phyloP scores from a whole-genome alignment of 257 asterid genomes.

The Solanum pennellii region DNA sequence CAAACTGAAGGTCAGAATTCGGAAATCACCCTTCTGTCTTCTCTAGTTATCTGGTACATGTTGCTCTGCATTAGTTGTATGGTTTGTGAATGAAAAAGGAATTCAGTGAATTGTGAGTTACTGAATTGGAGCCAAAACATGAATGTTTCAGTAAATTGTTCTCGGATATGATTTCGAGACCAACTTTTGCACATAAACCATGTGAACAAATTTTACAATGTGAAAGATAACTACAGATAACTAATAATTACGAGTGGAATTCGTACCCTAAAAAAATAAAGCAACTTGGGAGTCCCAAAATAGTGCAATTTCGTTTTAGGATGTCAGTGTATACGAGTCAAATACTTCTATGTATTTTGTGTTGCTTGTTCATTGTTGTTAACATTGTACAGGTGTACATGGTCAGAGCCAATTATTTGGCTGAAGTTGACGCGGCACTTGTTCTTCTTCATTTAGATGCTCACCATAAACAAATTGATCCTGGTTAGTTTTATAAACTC shows the following conservation, averaged over 20 bases:
- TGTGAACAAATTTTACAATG: background rate
- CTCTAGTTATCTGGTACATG: background rate
- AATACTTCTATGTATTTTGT: background rate
- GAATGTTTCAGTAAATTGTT: background rate
- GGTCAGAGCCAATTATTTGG: slow-evolving; percentile 24
- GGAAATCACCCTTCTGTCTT: background rate
- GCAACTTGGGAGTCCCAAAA: background rate
- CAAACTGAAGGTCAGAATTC: slow-evolving; percentile 10
- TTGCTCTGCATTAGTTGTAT: background rate
- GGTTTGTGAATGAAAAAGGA: background rate
- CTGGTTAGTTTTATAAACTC: background rate
- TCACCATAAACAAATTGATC: background rate
- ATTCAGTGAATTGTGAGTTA: background rate
- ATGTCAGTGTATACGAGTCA: background rate
- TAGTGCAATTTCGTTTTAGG: background rate
- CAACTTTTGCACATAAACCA: background rate
- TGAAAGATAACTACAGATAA: background rate
- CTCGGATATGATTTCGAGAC: background rate
- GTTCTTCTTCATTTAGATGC: slow-evolving; percentile 30
- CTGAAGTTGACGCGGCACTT: slow-evolving; percentile 40
- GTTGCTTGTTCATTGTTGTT: background rate
- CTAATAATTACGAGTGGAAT: background rate
- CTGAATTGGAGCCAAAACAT: background rate
- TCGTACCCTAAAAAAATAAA: background rate
- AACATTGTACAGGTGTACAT: slow-evolving; percentile 21